phyloP scores from a whole-genome alignment of 192 early-diverging fungal genomes.

The Gryganskiella cystojenkinii region DNA sequence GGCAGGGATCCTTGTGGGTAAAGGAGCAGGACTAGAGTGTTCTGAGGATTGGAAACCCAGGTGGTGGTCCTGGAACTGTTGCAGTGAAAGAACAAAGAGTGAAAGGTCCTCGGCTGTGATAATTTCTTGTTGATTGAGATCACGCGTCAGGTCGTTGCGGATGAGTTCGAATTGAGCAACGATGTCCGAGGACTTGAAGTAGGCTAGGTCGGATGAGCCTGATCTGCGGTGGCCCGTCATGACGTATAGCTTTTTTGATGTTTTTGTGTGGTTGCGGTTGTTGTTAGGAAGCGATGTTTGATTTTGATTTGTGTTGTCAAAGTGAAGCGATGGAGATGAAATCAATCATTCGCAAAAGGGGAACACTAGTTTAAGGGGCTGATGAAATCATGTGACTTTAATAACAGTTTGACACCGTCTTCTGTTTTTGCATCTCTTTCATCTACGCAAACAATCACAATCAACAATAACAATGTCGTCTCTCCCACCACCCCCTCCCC shows the following conservation, averaged over 20 bases:
- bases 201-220: conserved; percentile 29
- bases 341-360: no score
- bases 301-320: no score
- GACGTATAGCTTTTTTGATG: not conserved
- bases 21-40: not conserved
- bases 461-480: conserved; percentile 24
- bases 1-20: conserved; percentile 55
- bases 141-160: conserved; percentile 34
- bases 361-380: no score
- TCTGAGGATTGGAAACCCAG: conserved; percentile 36
- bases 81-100: conserved; percentile 53
- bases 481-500: conserved; percentile 45
- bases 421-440: not conserved
- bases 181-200: conserved; percentile 53
- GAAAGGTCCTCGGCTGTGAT: conserved; percentile 57
- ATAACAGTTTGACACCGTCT: not conserved
- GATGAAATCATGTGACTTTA: no score
- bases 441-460: not conserved
- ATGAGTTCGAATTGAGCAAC: conserved; percentile 58
- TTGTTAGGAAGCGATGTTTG: not conserved
- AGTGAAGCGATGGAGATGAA: no score
- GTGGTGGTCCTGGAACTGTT: conserved; percentile 65
- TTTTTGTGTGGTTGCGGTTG: not conserved
- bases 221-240: conserved; percentile 36
- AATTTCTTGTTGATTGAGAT: conserved; percentile 33